These are phyloP conservation scores for Venturia nashicola DNA, from an alignment of 2,329 filamentous ascomycete species.

Conservation along the genomic window DNA sequence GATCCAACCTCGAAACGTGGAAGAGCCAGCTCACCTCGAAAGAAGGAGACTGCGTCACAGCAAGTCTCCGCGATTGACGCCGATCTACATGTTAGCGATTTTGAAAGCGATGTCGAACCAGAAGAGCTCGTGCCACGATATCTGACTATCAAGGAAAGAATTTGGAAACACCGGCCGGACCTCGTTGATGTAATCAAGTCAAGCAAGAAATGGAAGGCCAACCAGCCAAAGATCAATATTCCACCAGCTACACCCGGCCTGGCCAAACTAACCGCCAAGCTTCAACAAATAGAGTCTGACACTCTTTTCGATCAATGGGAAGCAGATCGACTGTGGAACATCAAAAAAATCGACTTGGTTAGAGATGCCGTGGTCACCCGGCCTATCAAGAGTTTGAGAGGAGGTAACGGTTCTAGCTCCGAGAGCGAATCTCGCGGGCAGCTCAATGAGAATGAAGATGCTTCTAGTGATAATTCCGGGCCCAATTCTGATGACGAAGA, in stretches of 20 bases:
- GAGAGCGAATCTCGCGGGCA: neutral
- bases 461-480: neutral
- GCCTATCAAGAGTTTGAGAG: neutral
- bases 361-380: slow-evolving; percentile 10
- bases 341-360: neutral
- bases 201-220: slow-evolving; percentile 13
- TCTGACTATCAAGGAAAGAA: slow-evolving; percentile 53
- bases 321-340: slow-evolving; percentile 33
- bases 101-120: slow-evolving; percentile 37
- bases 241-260: slow-evolving; percentile 32
- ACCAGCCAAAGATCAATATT: slow-evolving; percentile 12
- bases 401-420: slow-evolving; percentile 20
- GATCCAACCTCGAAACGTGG: neutral
- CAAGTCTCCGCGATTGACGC: slow-evolving; percentile 11
- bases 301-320: slow-evolving; percentile 36
- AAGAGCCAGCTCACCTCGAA: neutral
- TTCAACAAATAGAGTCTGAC: slow-evolving; percentile 61
- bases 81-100: slow-evolving; percentile 32
- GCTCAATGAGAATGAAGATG: neutral
- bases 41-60: neutral
- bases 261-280: slow-evolving; percentile 57
- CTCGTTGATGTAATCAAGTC: slow-evolving; percentile 44
- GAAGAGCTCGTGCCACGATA: slow-evolving; percentile 56
- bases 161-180: slow-evolving; percentile 38
- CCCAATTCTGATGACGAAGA: slow-evolving; percentile 5